These are phyloP conservation scores for Ensete glaucum DNA, from an alignment of 176 grass and related monocot genomes.

Conservation along the genomic window DNA sequence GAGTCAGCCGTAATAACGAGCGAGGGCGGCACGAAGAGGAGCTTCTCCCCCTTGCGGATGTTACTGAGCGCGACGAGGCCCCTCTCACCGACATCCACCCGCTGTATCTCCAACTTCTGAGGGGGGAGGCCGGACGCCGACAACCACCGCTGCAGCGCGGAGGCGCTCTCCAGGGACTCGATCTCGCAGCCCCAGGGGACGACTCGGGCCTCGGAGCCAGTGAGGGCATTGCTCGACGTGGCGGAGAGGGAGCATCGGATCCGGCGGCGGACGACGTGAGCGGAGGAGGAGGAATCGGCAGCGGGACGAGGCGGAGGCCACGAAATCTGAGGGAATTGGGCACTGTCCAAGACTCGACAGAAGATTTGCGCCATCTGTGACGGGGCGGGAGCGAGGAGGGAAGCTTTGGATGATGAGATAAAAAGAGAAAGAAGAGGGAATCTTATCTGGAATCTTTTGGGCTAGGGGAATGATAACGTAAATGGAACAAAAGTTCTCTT, in stretches of 20 bases:
- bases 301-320: background rate
- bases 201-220: slow-evolving; percentile 15
- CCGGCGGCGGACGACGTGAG: background rate
- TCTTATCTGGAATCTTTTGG: background rate
- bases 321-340: background rate
- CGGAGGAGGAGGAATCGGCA: background rate
- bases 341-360: background rate
- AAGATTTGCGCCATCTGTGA: background rate
- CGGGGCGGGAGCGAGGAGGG: background rate
- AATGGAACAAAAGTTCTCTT: background rate
- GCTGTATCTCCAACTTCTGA: slow-evolving; percentile 60
- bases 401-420: background rate
- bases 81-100: slow-evolving; percentile 78
- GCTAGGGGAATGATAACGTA: no score
- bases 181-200: slow-evolving; percentile 90
- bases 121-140: slow-evolving; percentile 60
- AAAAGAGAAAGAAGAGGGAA: background rate
- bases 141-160: slow-evolving; percentile 69
- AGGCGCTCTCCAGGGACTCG: slow-evolving; percentile 78
- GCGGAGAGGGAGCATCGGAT: slow-evolving; percentile 21
- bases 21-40: slow-evolving; percentile 90
- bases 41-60: slow-evolving; percentile 86
- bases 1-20: slow-evolving; percentile 79
- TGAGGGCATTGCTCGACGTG: slow-evolving; percentile 26
- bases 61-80: slow-evolving; percentile 88